Evolutionary conservation across 345 rosid species (phyloP), one percentile per base, ranked within the genome.

Genomic region (Carallia pectinifolia): DNA sequence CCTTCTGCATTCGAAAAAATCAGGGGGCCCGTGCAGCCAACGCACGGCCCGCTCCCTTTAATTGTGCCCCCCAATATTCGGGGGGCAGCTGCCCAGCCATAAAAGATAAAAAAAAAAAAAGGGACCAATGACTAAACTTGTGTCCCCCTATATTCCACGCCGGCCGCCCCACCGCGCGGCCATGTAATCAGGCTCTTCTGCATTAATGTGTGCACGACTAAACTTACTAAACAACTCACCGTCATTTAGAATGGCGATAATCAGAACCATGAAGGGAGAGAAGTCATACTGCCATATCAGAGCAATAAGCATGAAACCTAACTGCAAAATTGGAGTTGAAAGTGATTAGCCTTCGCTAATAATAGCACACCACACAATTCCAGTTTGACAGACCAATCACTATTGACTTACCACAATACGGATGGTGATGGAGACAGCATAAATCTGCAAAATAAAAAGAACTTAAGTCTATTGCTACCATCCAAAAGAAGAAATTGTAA

Each of bases 181-280:
- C 23, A 23, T 23, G 23, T 23, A 23, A 23, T 23, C 23, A 23
- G 23, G 23, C 23, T 23, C 29, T 30, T 4, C 29, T 56, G 60
- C 60, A 27, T 44, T 15, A 18, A 62, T 52, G n/a, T 13, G 48
- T 10, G 16, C 44, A 59, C 16, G 12, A 44, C 62, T 9, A 12
- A 16, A 60, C 7, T 63, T 7, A 27, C 60, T 15, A 65, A 66
- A 44, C 50, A 53, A 62, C 92, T 78, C 67, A 91, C 94, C 98
- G 12, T 94, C 97, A 76, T 94, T 94, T 19, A 91, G 82, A 65
- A 93, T 89, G 65, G 98, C 98, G 60, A 93, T 93, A 63, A 93
- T 91, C 84, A 93, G 78, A 79, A 93, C 95, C 98, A 93, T 89
- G 85, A 93, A 93, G 4, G 98, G 98, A 1, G 98, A 86, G 78